Evolutionary conservation across 495 filamentous ascomycete genomes (phyloP), one percentile per base, ranked within the genome.

Genomic region (Endocarpon pusillum): DNA sequence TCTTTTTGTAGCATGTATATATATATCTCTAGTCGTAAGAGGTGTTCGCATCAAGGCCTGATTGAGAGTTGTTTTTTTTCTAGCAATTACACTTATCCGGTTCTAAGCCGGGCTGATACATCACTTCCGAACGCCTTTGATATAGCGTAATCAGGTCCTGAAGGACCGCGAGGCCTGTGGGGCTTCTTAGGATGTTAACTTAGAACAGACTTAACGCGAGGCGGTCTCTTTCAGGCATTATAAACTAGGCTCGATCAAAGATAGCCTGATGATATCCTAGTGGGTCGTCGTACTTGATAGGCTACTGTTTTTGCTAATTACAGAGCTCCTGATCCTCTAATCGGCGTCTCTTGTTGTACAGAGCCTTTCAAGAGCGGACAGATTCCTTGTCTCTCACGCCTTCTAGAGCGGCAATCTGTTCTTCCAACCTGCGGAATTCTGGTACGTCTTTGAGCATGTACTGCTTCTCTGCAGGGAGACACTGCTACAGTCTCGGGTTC

Each of bases 131-230:
- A 8, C 33, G 17, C 30, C 54, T 38, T 22, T 38, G 40, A 2
- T 49, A 53, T 0, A 61, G 44, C 7, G 47, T 44, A 11, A 39
- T 39, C 36, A 42, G 32, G 34, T 63, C 58, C 24, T 61, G 53
- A 43, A 62, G 58, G n/a, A 57, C 56, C 34, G 28, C 18, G 16
- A 26, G 39, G 21, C 42, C 42, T 39, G 34, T 20, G 2, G 33
- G 23, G 31, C 37, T 44, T 2, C 42, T 23, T 31, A 48, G 24
- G 1, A 29, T 15, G 42, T 26, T 36, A 32, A 29, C 26, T 6
- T 34, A 19, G 32, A 52, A 52, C 14, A 52, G 39, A 23, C 21
- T 40, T 24, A 33, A 42, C 34, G 36, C 43, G 25, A 52, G 34
- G 7, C 41, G 35, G 32, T 47, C 30, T 16, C 44, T 33, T 30